These are phyloP conservation scores for Penicillium rolfsii DNA, from an alignment of 2,329 filamentous ascomycete species.

Conservation along the genomic window DNA sequence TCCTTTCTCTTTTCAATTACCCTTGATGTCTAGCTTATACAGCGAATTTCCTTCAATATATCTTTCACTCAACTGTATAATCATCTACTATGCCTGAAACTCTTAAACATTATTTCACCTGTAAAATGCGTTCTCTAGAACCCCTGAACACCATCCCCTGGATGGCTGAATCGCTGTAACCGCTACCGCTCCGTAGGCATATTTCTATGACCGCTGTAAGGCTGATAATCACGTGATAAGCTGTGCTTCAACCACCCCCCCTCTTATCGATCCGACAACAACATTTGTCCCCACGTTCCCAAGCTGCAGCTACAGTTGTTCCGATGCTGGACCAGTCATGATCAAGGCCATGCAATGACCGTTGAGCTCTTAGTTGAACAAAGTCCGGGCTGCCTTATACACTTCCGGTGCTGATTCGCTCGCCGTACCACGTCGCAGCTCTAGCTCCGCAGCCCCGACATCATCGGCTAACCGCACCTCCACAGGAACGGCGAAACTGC, in stretches of 20 bases:
- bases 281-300: constrained; percentile 25
- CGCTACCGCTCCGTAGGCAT: background rate
- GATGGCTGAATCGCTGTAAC: background rate
- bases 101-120: background rate
- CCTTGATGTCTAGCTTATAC: constrained; percentile 24
- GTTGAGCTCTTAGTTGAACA: constrained; percentile 20
- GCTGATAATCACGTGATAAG: constrained; percentile 28
- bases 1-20: background rate
- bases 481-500: constrained; percentile 1
- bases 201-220: constrained; percentile 4
- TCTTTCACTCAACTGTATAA: background rate
- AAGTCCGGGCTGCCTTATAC: constrained; percentile 30
- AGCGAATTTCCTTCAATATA: constrained; percentile 22
- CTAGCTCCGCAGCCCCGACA: constrained; percentile 29
- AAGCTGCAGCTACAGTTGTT: constrained; percentile 20
- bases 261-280: constrained; percentile 32
- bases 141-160: background rate
- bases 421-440: constrained; percentile 27
- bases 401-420: constrained; percentile 26
- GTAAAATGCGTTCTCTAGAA: background rate
- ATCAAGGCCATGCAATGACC: constrained; percentile 36
- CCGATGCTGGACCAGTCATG: constrained; percentile 27
- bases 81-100: background rate
- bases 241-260: constrained; percentile 22
- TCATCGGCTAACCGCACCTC: constrained; percentile 20